A percentile compares a stretch with the other conserved stretches of the same genome.
phyloP scores from a whole-genome alignment of 192 early-diverging fungal genomes.

The Backusella tuberculispora region DNA sequence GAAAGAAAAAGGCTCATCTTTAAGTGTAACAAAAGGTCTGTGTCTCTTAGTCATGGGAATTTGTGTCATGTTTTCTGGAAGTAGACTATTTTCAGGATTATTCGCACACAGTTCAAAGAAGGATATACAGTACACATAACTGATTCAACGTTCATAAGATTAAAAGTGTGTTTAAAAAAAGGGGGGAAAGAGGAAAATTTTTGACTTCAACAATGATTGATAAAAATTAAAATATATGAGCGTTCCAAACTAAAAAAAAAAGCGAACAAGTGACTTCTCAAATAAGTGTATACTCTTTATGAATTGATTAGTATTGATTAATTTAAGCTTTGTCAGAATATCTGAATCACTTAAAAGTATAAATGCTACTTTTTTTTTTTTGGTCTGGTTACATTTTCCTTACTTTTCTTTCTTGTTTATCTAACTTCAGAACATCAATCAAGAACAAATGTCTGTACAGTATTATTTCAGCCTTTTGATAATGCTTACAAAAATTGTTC shows the following conservation, averaged over 20 bases:
- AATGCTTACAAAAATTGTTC: background rate
- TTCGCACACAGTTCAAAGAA: background rate
- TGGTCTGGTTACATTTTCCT: background rate
- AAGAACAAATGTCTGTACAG: background rate
- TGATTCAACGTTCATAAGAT: background rate
- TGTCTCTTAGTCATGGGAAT: constrained; percentile 1
- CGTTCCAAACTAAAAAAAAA: too few relatives aligned
- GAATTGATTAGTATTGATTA: background rate
- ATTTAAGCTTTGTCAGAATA: background rate
- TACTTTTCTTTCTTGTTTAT: constrained; percentile 7
- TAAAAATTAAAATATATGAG: too few relatives aligned
- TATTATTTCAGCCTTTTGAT: constrained; percentile 1
- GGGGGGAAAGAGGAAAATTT: too few relatives aligned
- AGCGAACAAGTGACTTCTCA: background rate
- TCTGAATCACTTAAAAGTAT: constrained; percentile 12
- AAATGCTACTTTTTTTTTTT: background rate
- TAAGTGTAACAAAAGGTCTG: background rate
- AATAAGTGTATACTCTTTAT: background rate
- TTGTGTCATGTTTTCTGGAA: constrained; percentile 14
- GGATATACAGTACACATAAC: background rate
- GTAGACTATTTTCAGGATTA: constrained; percentile 1
- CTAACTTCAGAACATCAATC: background rate
- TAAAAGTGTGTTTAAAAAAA: background rate
- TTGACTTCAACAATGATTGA: too few relatives aligned
- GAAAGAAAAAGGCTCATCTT: background rate